Conservation (phyloP, 169 alveolate species). For the Amoebophrya sp. region DNA sequence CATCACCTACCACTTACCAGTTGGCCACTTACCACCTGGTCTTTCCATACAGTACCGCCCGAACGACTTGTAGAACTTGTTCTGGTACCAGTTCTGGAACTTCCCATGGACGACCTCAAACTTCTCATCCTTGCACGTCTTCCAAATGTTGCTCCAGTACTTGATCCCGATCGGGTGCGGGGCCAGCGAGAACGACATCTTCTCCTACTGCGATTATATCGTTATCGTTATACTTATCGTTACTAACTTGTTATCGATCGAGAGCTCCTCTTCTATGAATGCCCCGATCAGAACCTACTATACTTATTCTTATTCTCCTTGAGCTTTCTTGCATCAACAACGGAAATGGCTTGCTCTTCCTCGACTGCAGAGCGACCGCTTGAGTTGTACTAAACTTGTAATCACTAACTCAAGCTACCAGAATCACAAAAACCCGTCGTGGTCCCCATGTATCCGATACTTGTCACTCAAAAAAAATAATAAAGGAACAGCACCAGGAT, state of each 20-base stretch:
- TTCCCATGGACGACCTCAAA: background rate
- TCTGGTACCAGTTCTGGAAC: conserved; percentile 4
- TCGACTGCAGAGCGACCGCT: too few relatives aligned
- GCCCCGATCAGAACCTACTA: background rate
- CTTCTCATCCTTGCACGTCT: background rate
- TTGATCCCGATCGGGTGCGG: background rate
- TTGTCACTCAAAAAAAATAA: too few relatives aligned
- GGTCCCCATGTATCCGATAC: too few relatives aligned
- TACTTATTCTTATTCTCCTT: too few relatives aligned
- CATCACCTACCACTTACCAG: too few relatives aligned
- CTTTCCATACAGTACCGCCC: background rate
- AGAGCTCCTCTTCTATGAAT: background rate
- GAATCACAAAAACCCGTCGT: too few relatives aligned
- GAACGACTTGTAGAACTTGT: background rate
- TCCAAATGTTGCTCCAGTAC: background rate
- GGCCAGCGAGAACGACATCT: background rate
- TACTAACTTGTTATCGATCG: background rate
- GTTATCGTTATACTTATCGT: too few relatives aligned
- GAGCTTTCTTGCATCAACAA: background rate
- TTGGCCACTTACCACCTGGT: too few relatives aligned
- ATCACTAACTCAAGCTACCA: too few relatives aligned
- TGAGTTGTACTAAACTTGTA: too few relatives aligned
- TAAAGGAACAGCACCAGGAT: too few relatives aligned
- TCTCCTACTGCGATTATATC: too few relatives aligned
- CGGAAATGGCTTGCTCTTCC: background rate